These are phyloP conservation scores for Puccinia triticina DNA, from an alignment of 1,284 basidiomycete species.

Conservation along the genomic window DNA sequence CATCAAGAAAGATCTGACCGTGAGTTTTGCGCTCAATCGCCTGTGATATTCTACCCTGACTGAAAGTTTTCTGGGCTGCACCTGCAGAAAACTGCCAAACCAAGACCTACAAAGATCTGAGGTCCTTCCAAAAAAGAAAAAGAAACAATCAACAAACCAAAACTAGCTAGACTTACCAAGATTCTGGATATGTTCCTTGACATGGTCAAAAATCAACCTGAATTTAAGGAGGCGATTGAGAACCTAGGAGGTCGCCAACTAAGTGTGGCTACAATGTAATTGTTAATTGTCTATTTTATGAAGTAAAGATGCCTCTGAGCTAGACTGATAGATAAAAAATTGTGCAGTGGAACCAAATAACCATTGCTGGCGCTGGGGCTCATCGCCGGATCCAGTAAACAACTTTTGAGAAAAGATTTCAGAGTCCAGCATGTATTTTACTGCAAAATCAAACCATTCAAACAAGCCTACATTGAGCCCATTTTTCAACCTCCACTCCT, in stretches of 20 bases:
- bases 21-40: neutral
- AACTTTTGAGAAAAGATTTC: slow-evolving; percentile 70
- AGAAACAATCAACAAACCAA: slow-evolving; percentile 57
- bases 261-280: slow-evolving; percentile 93
- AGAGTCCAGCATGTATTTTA: slow-evolving; percentile 91
- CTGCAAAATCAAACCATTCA: slow-evolving; percentile 96
- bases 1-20: slow-evolving; percentile 43
- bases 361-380: slow-evolving; percentile 85
- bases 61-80: neutral
- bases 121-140: slow-evolving; percentile 52
- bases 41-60: neutral
- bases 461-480: slow-evolving; percentile 95
- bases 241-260: slow-evolving; percentile 78
- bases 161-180: slow-evolving; percentile 75
- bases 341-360: slow-evolving; percentile 81
- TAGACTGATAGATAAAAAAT: slow-evolving; percentile 6
- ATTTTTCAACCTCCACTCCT: slow-evolving; percentile 86
- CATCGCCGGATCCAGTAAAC: slow-evolving; percentile 73
- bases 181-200: slow-evolving; percentile 83
- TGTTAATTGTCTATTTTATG: slow-evolving; percentile 56
- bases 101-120: slow-evolving; percentile 25
- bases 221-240: slow-evolving; percentile 66
- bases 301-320: neutral
- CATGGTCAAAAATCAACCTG: slow-evolving; percentile 72
- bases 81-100: slow-evolving; percentile 25